Base-by-base conservation (phyloP, 2,329 filamentous ascomycete species). In the Orbilia quercus region DNA sequence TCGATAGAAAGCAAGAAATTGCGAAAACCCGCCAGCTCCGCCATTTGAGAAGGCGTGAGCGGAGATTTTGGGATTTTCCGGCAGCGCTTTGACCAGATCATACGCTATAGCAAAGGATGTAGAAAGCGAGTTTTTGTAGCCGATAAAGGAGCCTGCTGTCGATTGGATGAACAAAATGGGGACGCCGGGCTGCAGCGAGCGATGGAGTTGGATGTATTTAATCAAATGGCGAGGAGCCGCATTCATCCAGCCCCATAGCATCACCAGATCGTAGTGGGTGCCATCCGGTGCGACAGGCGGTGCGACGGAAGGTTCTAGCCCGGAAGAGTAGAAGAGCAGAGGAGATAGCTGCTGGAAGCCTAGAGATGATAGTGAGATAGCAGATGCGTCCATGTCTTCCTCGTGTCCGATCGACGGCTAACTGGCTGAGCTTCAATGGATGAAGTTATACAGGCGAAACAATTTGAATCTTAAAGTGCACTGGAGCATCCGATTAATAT, bases 211-310 rank as follows among this genome's bases (percentile, higher is more conserved):
- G 11, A 73, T 38, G 23, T 66, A 73, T 20, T 73, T 73, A 38
- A 73, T 16, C 7, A 73, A 42, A 66, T 73, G 69, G 31, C 69
- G 60, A 20, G 69, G 69, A 14, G 54, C 23, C 0, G 54, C 69
- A 22, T 73, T 62, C 69, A 73, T 60, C 69, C 69, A 73, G 4
- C 69, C 69, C 60, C 60, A 73, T 20, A 73, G 36, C 48, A 73
- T 66, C 23, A 73, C 54, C 18, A 73, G 54, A 18, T 73, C 69
- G 48, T 73, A 66, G 23, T 25, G 36, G 18, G 16, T 9, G 5
- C 34, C 47, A 60, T 65, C 59, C 2, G 34, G 9, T 4, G 7
- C 53, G 1, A 11, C 4, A 11, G 22, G 16, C 11, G 42, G 12
- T 9, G 14, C 16, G 1, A 20, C 2, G 1, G n/a, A 14, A 16